Evolutionary conservation across 116 monocot genomes (phyloP).

Genomic region (Trichopus zeylanicus): DNA sequence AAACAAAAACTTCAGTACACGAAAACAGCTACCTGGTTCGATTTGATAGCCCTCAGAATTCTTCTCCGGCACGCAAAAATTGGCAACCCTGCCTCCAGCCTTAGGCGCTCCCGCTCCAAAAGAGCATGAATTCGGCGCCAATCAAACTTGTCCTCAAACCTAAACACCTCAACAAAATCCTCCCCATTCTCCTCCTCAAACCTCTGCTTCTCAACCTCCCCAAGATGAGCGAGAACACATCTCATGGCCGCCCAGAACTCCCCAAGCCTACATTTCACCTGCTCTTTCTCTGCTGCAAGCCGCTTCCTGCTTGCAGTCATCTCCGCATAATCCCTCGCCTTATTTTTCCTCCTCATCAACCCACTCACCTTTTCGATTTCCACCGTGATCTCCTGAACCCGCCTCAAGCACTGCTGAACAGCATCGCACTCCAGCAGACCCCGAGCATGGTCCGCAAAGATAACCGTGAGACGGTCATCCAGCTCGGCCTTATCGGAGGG

Average conservation of each 20-base stretch:
- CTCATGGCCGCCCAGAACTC: slow-evolving; percentile 51
- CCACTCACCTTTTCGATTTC: slow-evolving; percentile 14
- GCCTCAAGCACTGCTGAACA: slow-evolving; percentile 18
- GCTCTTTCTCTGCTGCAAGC: slow-evolving; percentile 37
- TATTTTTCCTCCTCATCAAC: slow-evolving; percentile 3
- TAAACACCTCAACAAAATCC: slow-evolving; percentile 20
- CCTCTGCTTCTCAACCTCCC: neutral
- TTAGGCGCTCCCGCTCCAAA: slow-evolving; percentile 60
- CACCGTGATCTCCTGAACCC: slow-evolving; percentile 7
- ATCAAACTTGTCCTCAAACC: slow-evolving; percentile 24
- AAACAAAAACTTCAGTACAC: neutral
- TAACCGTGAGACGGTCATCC: slow-evolving; percentile 15
- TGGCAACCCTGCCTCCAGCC: slow-evolving; percentile 67
- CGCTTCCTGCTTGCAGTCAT: slow-evolving; percentile 13
- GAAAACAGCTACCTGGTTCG: slow-evolving; percentile 39
- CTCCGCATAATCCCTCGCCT: neutral
- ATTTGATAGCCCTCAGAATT: slow-evolving; percentile 31
- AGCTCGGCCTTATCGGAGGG: slow-evolving; percentile 10
- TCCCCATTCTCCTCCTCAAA: slow-evolving; percentile 2
- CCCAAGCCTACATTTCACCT: slow-evolving; percentile 23
- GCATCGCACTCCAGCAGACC: slow-evolving; percentile 19
- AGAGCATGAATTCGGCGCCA: slow-evolving; percentile 37
- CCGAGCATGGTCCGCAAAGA: slow-evolving; percentile 33
- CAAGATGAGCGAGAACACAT: slow-evolving; percentile 22
- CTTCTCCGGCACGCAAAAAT: slow-evolving; percentile 53